These are phyloP conservation scores for Cephaloascus fragrans DNA, from an alignment of 805 yeast genomes.

Conservation along the genomic window DNA sequence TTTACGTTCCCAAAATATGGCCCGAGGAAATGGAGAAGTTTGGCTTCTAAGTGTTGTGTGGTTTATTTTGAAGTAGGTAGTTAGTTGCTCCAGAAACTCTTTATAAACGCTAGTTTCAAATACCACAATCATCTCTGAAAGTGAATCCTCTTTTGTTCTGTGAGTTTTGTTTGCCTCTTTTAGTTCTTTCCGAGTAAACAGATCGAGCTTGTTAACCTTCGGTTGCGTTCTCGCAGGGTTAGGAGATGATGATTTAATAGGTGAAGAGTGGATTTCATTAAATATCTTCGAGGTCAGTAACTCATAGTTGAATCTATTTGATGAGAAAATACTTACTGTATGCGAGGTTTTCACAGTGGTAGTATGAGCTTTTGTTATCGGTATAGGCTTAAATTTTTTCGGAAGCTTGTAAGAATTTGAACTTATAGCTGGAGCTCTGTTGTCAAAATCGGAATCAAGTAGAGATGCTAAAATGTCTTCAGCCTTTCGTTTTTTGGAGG, in stretches of 20 bases:
- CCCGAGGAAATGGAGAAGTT: slow-evolving; percentile 24
- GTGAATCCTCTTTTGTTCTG: slow-evolving; percentile 39
- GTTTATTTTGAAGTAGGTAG: slow-evolving; percentile 7
- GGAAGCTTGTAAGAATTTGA: slow-evolving; percentile 9
- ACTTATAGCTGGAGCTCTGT: slow-evolving; percentile 10
- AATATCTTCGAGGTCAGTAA: background rate
- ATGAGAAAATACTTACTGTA: no score
- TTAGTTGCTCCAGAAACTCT: slow-evolving; percentile 15
- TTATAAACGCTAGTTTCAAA: slow-evolving; percentile 21
- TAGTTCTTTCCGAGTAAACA: slow-evolving; percentile 18
- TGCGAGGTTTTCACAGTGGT: background rate
- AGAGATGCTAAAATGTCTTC: background rate
- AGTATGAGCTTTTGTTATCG: background rate
- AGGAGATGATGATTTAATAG: background rate
- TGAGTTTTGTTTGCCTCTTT: slow-evolving; percentile 22
- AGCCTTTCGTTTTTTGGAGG: background rate
- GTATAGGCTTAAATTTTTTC: slow-evolving; percentile 8
- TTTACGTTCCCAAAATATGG: slow-evolving; percentile 42
- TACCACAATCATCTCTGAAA: slow-evolving; percentile 38
- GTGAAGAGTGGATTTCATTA: background rate
- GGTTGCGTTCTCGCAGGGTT: slow-evolving; percentile 14
- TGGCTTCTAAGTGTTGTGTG: slow-evolving; percentile 15
- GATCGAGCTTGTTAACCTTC: background rate
- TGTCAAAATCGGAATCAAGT: slow-evolving; percentile 7
- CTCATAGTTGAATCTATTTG: background rate